These are phyloP conservation scores for Beta corolliflora DNA, from an alignment of 179 eudicot genomes.

Conservation along the genomic window DNA sequence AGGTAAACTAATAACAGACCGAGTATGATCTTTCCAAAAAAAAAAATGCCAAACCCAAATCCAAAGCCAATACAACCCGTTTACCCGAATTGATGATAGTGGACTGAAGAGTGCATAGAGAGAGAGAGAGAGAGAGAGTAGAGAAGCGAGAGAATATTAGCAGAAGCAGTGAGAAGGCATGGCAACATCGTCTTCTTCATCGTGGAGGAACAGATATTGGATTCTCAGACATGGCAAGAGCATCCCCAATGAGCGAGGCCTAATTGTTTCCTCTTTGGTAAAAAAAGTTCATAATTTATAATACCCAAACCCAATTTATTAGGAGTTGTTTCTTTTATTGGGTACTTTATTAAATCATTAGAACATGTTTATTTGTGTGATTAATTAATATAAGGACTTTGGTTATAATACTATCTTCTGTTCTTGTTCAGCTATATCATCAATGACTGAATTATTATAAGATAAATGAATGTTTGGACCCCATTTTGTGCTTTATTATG, in stretches of 20 bases:
- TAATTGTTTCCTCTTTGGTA: constrained; percentile 81
- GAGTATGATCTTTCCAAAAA: too few relatives aligned
- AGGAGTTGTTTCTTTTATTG: not conserved
- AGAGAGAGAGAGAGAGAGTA: not conserved
- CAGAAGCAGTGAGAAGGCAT: not conserved
- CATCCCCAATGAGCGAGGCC: constrained; percentile 78
- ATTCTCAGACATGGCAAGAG: constrained; percentile 87
- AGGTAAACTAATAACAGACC: too few relatives aligned
- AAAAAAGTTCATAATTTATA: too few relatives aligned
- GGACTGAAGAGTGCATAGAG: too few relatives aligned
- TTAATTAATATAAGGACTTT: too few relatives aligned
- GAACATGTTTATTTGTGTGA: not conserved
- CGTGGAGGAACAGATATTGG: constrained; percentile 69
- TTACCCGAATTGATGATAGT: too few relatives aligned
- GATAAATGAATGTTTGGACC: not conserved
- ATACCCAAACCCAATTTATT: too few relatives aligned
- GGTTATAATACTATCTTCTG: too few relatives aligned
- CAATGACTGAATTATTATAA: not conserved
- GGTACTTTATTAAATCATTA: not conserved
- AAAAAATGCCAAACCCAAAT: too few relatives aligned
- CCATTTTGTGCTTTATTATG: not conserved
- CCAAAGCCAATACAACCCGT: too few relatives aligned
- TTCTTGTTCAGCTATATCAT: too few relatives aligned
- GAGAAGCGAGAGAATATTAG: not conserved
- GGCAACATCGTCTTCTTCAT: constrained; percentile 23